Conservation (phyloP, 176 grass and related monocot genomes). For the Carex myosuroides region DNA sequence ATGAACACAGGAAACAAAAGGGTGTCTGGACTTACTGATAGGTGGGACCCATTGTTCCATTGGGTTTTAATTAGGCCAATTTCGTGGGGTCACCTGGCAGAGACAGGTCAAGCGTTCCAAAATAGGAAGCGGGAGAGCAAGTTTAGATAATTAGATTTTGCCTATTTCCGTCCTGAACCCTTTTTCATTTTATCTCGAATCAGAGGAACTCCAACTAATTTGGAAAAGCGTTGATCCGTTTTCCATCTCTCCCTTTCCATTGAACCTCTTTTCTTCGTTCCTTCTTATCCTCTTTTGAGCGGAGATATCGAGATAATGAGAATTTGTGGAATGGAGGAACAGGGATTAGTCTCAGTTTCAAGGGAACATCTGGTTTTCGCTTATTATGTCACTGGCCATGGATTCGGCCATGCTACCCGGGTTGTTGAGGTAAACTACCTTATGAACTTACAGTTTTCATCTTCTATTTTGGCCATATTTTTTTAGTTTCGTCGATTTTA, state of each 20-base stretch:
- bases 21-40: background rate
- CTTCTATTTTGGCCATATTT: background rate
- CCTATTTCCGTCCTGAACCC: background rate
- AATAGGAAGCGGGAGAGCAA: background rate
- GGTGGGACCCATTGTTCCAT: background rate
- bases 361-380: conserved; percentile 59
- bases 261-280: background rate
- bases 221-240: background rate
- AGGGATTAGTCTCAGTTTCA: conserved; percentile 4
- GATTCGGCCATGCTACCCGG: conserved; percentile 95
- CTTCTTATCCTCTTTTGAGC: background rate
- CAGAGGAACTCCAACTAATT: conserved; percentile 3
- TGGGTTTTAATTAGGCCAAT: background rate
- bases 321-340: conserved; percentile 24
- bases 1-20: background rate
- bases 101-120: background rate
- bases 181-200: background rate
- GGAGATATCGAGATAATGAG: conserved; percentile 15
- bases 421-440: conserved; percentile 50
- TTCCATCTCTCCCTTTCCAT: background rate
- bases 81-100: background rate
- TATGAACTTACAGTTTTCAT: background rate
- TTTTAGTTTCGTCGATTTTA: background rate
- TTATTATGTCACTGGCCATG: conserved; percentile 93
- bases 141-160: background rate